phyloP scores from a whole-genome alignment of 768 basidiomycete genomes.

The Hericium alpestre region DNA sequence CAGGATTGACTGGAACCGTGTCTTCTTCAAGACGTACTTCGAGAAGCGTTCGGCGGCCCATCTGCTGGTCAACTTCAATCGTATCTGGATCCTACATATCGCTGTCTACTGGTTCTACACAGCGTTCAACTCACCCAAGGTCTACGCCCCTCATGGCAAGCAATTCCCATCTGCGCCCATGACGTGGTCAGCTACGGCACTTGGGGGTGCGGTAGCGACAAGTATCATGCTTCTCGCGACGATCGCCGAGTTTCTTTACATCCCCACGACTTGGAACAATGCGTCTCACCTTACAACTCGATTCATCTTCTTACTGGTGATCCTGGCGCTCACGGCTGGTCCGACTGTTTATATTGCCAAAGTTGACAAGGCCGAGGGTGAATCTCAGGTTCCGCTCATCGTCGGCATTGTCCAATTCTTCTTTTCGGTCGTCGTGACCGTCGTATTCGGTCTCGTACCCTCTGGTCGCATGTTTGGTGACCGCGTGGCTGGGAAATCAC shows the following conservation, averaged over 20 bases:
- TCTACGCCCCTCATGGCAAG: constrained; percentile 69
- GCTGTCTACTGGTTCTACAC: constrained; percentile 95
- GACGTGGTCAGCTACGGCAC: constrained; percentile 90
- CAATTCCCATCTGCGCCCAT: constrained; percentile 70
- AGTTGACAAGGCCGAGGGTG: constrained; percentile 55
- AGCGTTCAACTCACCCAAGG: constrained; percentile 88
- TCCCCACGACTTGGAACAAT: constrained; percentile 98
- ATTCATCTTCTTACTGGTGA: constrained; percentile 81
- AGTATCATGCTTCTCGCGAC: constrained; percentile 91
- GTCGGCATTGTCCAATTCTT: constrained; percentile 91
- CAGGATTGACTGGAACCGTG: constrained; percentile 85
- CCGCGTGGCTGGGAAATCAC: constrained; percentile 90
- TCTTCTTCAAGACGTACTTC: constrained; percentile 98
- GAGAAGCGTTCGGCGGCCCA: constrained; percentile 92
- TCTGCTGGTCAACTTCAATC: constrained; percentile 97
- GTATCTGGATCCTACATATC: constrained; percentile 95
- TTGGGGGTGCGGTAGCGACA: constrained; percentile 93
- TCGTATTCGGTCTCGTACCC: constrained; percentile 81
- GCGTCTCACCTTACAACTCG: constrained; percentile 94
- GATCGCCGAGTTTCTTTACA: constrained; percentile 89
- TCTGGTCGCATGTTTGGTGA: constrained; percentile 99
- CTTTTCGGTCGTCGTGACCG: constrained; percentile 73
- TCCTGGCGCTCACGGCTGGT: constrained; percentile 84
- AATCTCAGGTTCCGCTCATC: constrained; percentile 72
- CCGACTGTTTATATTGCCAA: constrained; percentile 90